Evolutionary conservation across 2,329 filamentous ascomycete species (phyloP), one percentile per base, ranked within the genome.

Genomic region (Capronia epimyces): DNA sequence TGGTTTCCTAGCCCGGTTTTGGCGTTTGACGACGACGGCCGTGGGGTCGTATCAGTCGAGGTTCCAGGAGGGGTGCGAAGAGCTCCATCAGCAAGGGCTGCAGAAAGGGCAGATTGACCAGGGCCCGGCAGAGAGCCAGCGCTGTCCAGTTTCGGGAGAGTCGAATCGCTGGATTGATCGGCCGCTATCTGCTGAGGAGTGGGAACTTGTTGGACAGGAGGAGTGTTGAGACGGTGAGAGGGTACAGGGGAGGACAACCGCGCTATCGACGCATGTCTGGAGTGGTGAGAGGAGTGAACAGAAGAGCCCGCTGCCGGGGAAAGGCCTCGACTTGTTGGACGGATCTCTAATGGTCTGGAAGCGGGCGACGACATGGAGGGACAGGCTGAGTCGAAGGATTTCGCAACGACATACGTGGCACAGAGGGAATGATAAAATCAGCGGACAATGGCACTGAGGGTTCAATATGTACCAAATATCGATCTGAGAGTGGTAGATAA

Each of bases 71-170:
- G 67, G 37, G 67, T 69, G 43, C 65, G 79, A 55, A 84, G 85
- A 31, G 86, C 72, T 9, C 84, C 86, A 61, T 85, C 83, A 53
- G 86, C 86, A 57, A 96, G 73, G n/a, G 89, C 91, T 21, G 87
- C 87, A 29, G 91, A 89, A 48, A 97, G 79, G 54, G 89, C 90
- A 21, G 91, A 96, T 43, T 89, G 81, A 20, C 89, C 89, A 5
- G 89, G 89, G 0, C 88, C 89, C 5, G 84, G 80, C 6, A 81
- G 70, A 43, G 81, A 84, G 18, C 80, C 78, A 57, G 68, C 68
- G 58, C 71, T 74, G 53, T 68, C 80, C 46, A 78, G 77, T 52
- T 80, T 83, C 7, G 84, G 75, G 31, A 94, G 76, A 21, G 69
- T 63, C 31, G 82, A 77, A 20, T 37, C 18, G 50, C 81, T 69